phyloP scores from a whole-genome alignment of 2,329 filamentous ascomycete species.

The Bretziella fagacearum region DNA sequence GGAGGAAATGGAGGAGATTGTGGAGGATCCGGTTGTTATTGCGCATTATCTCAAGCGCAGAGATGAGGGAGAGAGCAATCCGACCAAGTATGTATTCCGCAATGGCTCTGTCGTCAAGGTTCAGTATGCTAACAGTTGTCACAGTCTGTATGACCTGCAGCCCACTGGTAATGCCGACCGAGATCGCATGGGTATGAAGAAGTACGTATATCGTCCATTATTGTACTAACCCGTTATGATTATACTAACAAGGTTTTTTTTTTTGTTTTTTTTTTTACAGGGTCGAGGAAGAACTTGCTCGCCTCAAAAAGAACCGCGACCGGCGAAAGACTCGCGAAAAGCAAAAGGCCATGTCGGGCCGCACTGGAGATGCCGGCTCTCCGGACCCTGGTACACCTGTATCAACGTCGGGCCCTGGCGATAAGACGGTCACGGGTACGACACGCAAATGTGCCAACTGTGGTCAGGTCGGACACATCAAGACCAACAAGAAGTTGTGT shows the following conservation, averaged over 20 bases:
- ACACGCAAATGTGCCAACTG: constrained; percentile 94
- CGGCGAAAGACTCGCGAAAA: constrained; percentile 80
- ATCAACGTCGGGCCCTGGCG: constrained; percentile 28
- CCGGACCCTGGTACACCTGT: constrained; percentile 29
- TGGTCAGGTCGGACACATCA: constrained; percentile 92
- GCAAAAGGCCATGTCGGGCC: constrained; percentile 46
- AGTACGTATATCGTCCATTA: constrained; percentile 16
- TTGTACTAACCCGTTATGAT: not conserved
- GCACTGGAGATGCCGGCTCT: constrained; percentile 29
- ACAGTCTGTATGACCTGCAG: constrained; percentile 33
- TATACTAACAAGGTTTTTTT: no score
- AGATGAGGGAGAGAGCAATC: constrained; percentile 51
- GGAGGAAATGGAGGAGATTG: constrained; percentile 47
- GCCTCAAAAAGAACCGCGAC: constrained; percentile 81
- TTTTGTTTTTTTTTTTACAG: no score
- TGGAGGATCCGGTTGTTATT: constrained; percentile 75
- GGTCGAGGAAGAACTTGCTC: constrained; percentile 56
- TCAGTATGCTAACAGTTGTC: constrained; percentile 18
- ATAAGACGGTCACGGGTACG: constrained; percentile 35
- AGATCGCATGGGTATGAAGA: constrained; percentile 33
- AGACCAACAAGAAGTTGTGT: constrained; percentile 96
- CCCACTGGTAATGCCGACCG: constrained; percentile 35
- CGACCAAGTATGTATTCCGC: constrained; percentile 46
- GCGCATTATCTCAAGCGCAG: constrained; percentile 71
- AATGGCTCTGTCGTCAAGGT: constrained; percentile 23